phyloP scores from a whole-genome alignment of 441 rosid genomes.

The Metrosideros polymorpha region DNA sequence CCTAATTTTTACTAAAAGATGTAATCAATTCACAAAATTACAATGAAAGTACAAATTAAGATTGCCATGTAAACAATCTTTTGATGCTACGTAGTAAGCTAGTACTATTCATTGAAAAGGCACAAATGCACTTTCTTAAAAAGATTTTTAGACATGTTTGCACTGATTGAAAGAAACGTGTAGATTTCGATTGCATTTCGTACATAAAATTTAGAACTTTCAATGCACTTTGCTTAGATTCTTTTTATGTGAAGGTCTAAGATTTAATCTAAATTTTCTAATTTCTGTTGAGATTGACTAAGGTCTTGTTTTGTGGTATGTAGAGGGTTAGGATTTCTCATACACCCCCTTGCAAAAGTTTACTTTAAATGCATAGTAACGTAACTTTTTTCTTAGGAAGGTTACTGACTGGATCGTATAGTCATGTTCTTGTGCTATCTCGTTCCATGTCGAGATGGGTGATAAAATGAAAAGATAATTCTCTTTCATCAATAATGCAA shows the following conservation, averaged over 20 bases:
- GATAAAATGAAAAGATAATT: background rate
- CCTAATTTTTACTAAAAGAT: background rate
- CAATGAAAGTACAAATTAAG: background rate
- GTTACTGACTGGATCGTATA: background rate
- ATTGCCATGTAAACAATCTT: background rate
- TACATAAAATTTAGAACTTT: background rate
- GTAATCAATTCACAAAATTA: background rate
- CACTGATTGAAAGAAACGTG: background rate
- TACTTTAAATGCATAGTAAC: background rate
- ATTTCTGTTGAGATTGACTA: background rate
- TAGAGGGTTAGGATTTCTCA: background rate
- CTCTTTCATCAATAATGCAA: background rate
- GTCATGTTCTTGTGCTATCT: background rate
- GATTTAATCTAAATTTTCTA: background rate
- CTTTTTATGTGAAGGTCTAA: background rate
- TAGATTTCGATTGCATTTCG: background rate
- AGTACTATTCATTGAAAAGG: background rate
- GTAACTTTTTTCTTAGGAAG: background rate
- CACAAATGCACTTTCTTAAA: background rate
- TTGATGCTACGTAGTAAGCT: background rate
- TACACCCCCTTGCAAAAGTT: background rate
- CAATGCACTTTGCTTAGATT: background rate
- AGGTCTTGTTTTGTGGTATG: background rate
- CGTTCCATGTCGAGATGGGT: background rate
- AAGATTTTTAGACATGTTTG: background rate